Percentiles rank a stretch among this genome's conserved stretches.
Evolutionary conservation across 1,284 basidiomycete species (phyloP).

Genomic region (Puccinia hordei): DNA sequence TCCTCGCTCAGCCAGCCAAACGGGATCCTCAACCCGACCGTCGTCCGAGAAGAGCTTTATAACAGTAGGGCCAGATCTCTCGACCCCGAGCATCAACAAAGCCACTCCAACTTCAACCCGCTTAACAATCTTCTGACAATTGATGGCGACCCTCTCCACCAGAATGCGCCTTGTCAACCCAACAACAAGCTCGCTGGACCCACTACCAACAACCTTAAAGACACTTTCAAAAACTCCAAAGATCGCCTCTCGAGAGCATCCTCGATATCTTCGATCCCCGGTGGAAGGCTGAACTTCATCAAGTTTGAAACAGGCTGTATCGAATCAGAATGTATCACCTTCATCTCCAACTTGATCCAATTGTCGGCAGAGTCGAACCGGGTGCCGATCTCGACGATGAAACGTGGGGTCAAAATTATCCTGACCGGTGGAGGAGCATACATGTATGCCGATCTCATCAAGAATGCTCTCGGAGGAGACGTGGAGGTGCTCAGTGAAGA

Average conservation of each 20-base stretch:
- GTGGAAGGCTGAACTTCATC: slow-evolving; percentile 95
- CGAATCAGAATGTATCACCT: slow-evolving; percentile 74
- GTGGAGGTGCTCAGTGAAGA: slow-evolving; percentile 76
- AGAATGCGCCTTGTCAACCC: slow-evolving; percentile 1
- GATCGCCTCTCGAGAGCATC: slow-evolving; percentile 70
- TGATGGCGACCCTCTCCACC: slow-evolving; percentile 12
- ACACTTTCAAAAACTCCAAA: slow-evolving; percentile 55
- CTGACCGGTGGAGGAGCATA: slow-evolving; percentile 97
- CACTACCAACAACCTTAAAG: slow-evolving; percentile 40
- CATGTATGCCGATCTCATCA: slow-evolving; percentile 84
- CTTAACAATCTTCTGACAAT: slow-evolving; percentile 21
- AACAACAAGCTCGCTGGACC: slow-evolving; percentile 3
- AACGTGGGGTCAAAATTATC: slow-evolving; percentile 89
- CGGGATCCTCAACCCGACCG: slow-evolving; percentile 55
- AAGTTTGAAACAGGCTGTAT: slow-evolving; percentile 94
- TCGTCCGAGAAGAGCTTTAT: slow-evolving; percentile 50
- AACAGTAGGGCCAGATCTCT: slow-evolving; percentile 22
- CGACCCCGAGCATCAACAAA: not conserved
- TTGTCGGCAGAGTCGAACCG: slow-evolving; percentile 83
- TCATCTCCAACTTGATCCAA: slow-evolving; percentile 83
- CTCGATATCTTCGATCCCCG: slow-evolving; percentile 80
- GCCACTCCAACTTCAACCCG: no score
- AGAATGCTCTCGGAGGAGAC: slow-evolving; percentile 75
- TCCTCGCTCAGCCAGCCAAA: slow-evolving; percentile 54
- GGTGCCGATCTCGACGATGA: slow-evolving; percentile 88